These are phyloP conservation scores for Globisporangium echinulatum DNA, from an alignment of 352 stramenopile genomes.

Conservation along the genomic window DNA sequence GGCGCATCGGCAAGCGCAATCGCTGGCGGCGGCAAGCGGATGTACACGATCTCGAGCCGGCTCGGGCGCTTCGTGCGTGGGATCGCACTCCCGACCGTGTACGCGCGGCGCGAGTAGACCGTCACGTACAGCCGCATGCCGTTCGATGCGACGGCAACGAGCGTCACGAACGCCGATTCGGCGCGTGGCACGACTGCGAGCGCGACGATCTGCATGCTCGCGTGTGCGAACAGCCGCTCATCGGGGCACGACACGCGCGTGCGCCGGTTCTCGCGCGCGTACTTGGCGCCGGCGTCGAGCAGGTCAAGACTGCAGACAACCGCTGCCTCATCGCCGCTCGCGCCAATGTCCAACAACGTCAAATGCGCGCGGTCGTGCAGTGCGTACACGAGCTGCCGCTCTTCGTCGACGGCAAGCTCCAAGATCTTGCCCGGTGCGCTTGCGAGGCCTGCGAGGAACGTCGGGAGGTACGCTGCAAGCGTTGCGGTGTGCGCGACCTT, in stretches of 20 bases:
- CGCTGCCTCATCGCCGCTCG: conserved; percentile 44
- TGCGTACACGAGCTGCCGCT: conserved; percentile 89
- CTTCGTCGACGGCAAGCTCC: conserved; percentile 84
- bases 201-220: conserved; percentile 63
- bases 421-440: conserved; percentile 80
- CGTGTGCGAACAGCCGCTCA: conserved; percentile 67
- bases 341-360: conserved; percentile 67
- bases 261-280: conserved; percentile 75
- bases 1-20: conserved; percentile 64
- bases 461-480: conserved; percentile 69
- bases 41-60: conserved; percentile 70
- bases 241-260: conserved; percentile 80
- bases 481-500: conserved; percentile 91
- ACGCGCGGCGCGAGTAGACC: conserved; percentile 64
- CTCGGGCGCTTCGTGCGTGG: conserved; percentile 49
- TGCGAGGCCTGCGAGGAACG: conserved; percentile 69
- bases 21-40: conserved; percentile 70
- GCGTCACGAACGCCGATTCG: conserved; percentile 81
- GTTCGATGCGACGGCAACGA: conserved; percentile 90
- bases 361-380: conserved; percentile 80
- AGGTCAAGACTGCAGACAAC: conserved; percentile 67
- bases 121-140: conserved; percentile 94
- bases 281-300: conserved; percentile 65
- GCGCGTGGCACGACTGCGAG: conserved; percentile 54
- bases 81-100: conserved; percentile 32